phyloP scores from a whole-genome alignment of 768 basidiomycete species.

The Naganishia onofrii region DNA sequence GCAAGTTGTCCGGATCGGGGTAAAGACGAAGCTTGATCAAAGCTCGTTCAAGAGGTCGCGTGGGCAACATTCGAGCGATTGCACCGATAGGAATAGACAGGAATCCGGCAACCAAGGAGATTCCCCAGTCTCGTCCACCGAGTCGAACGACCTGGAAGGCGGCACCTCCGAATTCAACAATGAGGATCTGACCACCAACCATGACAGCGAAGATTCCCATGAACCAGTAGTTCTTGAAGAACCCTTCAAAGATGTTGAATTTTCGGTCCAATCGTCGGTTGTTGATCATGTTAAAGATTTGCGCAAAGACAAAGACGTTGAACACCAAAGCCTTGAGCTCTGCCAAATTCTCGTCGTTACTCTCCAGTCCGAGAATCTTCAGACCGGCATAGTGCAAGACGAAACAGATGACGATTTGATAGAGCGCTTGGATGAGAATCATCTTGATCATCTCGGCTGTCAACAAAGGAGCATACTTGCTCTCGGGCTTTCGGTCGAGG shows the following conservation, averaged over 20 bases:
- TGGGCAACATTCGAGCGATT: slow-evolving; percentile 76
- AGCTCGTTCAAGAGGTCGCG: slow-evolving; percentile 68
- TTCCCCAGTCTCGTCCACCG: slow-evolving; percentile 83
- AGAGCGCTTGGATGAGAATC: slow-evolving; percentile 82
- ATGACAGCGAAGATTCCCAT: slow-evolving; percentile 79
- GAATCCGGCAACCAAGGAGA: slow-evolving; percentile 80
- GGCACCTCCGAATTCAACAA: slow-evolving; percentile 84
- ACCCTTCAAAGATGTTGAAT: slow-evolving; percentile 84
- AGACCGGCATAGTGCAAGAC: slow-evolving; percentile 83
- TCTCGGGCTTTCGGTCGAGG: slow-evolving; percentile 86
- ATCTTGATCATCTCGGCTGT: slow-evolving; percentile 94
- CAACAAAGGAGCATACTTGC: slow-evolving; percentile 83
- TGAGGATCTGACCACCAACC: slow-evolving; percentile 77
- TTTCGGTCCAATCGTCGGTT: slow-evolving; percentile 79
- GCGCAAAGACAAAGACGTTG: slow-evolving; percentile 97
- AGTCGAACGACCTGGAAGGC: slow-evolving; percentile 86
- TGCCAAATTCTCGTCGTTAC: slow-evolving; percentile 34
- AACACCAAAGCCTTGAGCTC: slow-evolving; percentile 84
- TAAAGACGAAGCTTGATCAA: slow-evolving; percentile 63
- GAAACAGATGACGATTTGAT: slow-evolving; percentile 77
- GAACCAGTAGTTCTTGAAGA: slow-evolving; percentile 77
- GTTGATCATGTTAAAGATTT: slow-evolving; percentile 94
- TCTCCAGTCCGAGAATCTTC: slow-evolving; percentile 62
- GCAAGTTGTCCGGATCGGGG: slow-evolving; percentile 64
- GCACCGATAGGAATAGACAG: slow-evolving; percentile 85